Percentiles rank a stretch among this genome's conserved stretches.
Conservation (phyloP, 768 basidiomycete species). For the Trichaptum fuscoviolaceum region DNA sequence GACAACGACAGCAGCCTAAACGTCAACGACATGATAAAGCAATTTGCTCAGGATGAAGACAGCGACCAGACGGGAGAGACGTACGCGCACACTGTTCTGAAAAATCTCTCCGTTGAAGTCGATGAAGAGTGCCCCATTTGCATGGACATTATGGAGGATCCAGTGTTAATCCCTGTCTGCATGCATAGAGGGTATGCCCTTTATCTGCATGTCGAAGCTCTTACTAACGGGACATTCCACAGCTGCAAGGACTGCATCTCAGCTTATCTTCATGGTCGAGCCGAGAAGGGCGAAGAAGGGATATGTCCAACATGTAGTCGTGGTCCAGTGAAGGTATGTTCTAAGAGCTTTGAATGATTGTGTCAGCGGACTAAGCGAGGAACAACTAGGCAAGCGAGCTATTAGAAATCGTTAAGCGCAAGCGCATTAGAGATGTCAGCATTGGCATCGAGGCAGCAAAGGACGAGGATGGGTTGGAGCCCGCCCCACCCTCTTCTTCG, state of each 20-base stretch:
- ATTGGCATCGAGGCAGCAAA: conserved; percentile 19
- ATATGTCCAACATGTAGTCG: conserved; percentile 75
- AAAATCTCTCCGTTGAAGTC: conserved; percentile 44
- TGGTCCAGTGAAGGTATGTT: conserved; percentile 58
- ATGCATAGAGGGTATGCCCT: conserved; percentile 66
- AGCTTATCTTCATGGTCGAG: conserved; percentile 60
- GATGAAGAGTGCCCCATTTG: conserved; percentile 75
- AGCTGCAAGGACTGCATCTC: conserved; percentile 92
- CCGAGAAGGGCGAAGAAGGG: conserved; percentile 64
- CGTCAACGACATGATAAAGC: conserved; percentile 53
- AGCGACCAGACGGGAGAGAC: conserved; percentile 28
- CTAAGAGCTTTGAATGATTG: neutral
- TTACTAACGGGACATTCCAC: conserved; percentile 2
- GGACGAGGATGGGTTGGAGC: conserved; percentile 18
- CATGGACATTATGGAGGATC: conserved; percentile 67
- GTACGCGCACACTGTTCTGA: conserved; percentile 62
- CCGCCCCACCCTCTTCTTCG: conserved; percentile 29
- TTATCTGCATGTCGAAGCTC: conserved; percentile 3
- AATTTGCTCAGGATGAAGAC: conserved; percentile 38
- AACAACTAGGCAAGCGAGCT: conserved; percentile 47
- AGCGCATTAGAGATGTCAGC: conserved; percentile 5
- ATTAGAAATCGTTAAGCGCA: conserved; percentile 48
- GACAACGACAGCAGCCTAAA: conserved; percentile 40
- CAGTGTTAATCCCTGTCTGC: conserved; percentile 68
- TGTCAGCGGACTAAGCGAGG: neutral